Evolutionary conservation across 108 stramenopile species (phyloP), one percentile per base, ranked within the genome.

Genomic region (Mediolabrus comicus): DNA sequence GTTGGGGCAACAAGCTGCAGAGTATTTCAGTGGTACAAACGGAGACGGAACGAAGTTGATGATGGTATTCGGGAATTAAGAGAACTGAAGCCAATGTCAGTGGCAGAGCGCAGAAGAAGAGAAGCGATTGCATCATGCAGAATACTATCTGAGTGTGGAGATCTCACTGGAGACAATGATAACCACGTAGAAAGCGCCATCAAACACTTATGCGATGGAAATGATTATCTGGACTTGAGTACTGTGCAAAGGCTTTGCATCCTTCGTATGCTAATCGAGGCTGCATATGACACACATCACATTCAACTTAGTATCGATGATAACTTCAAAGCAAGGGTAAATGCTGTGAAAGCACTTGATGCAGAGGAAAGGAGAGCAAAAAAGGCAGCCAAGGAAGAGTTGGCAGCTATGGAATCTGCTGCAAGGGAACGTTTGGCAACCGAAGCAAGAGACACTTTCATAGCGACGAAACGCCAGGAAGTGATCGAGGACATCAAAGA

Each of bases 401-500:
- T 84, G 9, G 72, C 83, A 12, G 84, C 86, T 3, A 87, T 77
- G 31, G 90, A 88, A 58, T 57, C 81, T 35, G 80, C 84, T 38
- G 90, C 93, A 24, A 84, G 93, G 56, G 86, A 94, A 65, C 78
- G 85, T 39, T 81, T 94, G 46, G 87, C 93, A 11, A 51, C 59
- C 24, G 90, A 94, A 66, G 89, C 86, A 1, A 59, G 70, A 69
- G 78, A 87, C 19, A 71, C 85, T 19, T 94, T 94, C 55, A 35
- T 94, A 26, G 86, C 89, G 59, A 87, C 90, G 51, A 94, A 94
- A 69, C 72, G 90, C 6, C 79, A 88, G 64, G 89, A 94, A 74
- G 70, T 94, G 11, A 62, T 77, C 11, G 70, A 85, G 34, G 67
- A 81, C 43, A 94, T 90, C 64, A 75, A 84, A 65, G 67, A 72